Evolutionary conservation across 805 yeast genomes (phyloP).

Genomic region (Lipomyces japonicus): DNA sequence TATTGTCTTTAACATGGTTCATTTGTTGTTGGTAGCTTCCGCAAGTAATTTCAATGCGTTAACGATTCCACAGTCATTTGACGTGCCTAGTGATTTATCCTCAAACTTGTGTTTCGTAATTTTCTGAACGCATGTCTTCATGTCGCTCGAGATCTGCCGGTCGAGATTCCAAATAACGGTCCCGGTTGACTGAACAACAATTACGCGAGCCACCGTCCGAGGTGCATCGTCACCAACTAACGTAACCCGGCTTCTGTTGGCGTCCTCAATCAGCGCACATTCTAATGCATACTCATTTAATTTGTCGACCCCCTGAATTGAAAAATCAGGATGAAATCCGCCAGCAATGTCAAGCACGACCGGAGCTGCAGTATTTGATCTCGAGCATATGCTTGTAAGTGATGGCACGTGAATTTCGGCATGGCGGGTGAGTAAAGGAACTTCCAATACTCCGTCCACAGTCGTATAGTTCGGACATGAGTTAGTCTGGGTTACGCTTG

Average conservation of each 20-base stretch:
- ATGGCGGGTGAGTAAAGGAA: background rate
- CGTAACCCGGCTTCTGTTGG: background rate
- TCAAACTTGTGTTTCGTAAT: background rate
- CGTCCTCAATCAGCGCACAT: background rate
- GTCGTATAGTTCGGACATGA: background rate
- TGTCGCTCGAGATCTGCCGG: background rate
- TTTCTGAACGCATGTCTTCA: background rate
- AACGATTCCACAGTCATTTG: no score
- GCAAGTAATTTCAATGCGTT: no score
- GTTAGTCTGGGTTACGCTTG: background rate
- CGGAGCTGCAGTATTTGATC: background rate
- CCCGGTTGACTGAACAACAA: background rate
- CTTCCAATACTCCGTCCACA: background rate
- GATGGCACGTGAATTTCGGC: background rate
- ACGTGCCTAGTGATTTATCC: background rate
- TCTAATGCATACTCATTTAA: background rate
- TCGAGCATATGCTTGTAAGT: background rate
- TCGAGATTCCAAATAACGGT: background rate
- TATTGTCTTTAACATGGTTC: no score
- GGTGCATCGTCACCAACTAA: background rate
- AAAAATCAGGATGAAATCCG: background rate
- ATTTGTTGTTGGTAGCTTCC: no score
- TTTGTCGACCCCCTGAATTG: background rate
- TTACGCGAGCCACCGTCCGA: background rate
- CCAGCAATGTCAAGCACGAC: background rate